Percentiles rank a stretch among this genome's conserved stretches.
phyloP scores from a whole-genome alignment of 805 yeast genomes.

The Candida namnaoensis region DNA sequence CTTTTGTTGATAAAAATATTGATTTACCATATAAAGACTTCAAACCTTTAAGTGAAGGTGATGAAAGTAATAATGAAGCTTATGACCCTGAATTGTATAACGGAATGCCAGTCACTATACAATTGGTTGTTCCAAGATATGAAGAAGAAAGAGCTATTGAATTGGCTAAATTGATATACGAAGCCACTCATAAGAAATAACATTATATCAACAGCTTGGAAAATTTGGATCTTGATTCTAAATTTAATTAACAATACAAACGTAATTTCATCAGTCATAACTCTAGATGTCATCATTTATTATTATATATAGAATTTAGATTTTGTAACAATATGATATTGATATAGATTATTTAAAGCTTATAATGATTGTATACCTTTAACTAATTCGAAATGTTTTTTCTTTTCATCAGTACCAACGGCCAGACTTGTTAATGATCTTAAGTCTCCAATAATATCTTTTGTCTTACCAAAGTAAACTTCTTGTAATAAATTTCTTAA shows the following conservation, averaged over 20 bases:
- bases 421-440: constrained; percentile 27
- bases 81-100: constrained; percentile 21
- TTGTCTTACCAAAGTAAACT: constrained; percentile 91
- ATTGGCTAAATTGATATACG: constrained; percentile 19
- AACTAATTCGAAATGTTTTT: constrained; percentile 24
- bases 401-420: constrained; percentile 14
- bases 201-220: no score
- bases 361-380: constrained; percentile 24
- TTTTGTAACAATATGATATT: no score
- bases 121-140: constrained; percentile 39
- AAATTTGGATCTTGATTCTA: no score
- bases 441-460: constrained; percentile 73
- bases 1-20: constrained; percentile 24
- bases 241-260: no score
- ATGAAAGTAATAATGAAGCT: constrained; percentile 19
- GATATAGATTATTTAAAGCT: background rate
- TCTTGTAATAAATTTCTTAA: constrained; percentile 84
- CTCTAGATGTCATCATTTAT: no score
- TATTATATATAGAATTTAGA: no score
- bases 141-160: constrained; percentile 46
- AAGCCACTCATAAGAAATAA: background rate
- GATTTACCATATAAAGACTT: constrained; percentile 15
- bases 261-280: no score
- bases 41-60: constrained; percentile 19
- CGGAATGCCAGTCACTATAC: constrained; percentile 42